These are phyloP conservation scores for Luvunga scandens DNA, from an alignment of 345 rosid genomes.

Conservation along the genomic window DNA sequence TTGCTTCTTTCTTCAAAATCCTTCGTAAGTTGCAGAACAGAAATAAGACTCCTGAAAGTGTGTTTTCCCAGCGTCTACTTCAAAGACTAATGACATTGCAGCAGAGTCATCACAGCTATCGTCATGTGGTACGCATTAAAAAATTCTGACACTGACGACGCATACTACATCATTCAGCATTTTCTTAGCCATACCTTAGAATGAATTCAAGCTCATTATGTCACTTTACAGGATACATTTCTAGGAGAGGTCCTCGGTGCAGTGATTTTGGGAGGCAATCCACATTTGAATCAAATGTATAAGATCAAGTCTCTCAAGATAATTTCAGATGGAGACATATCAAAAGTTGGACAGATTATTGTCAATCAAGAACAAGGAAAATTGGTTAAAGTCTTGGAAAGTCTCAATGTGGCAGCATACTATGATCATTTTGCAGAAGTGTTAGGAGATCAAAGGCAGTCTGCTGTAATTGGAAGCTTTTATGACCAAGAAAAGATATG, in stretches of 20 bases:
- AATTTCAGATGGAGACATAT: constrained; percentile 50
- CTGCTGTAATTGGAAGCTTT: constrained; percentile 71
- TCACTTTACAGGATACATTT: constrained; percentile 56
- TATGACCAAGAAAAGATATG: constrained; percentile 60
- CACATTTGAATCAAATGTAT: constrained; percentile 36
- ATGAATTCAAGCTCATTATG: background rate
- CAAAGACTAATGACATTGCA: constrained; percentile 50
- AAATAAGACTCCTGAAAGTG: constrained; percentile 52
- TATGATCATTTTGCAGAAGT: constrained; percentile 11
- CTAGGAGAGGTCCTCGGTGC: constrained; percentile 85
- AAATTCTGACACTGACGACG: background rate
- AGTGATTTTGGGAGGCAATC: constrained; percentile 43
- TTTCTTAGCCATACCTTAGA: background rate
- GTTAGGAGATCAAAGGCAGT: constrained; percentile 36
- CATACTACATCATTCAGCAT: background rate
- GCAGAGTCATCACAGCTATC: constrained; percentile 47
- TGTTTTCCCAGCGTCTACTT: constrained; percentile 46
- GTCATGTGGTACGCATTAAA: constrained; percentile 43
- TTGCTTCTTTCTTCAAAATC: constrained; percentile 38
- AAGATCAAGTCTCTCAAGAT: constrained; percentile 42
- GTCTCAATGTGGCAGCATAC: constrained; percentile 36
- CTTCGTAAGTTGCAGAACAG: constrained; percentile 23
- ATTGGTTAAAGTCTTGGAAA: constrained; percentile 43
- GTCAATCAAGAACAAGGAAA: constrained; percentile 44
- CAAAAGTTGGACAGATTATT: constrained; percentile 50